Evolutionary conservation across 164 flowering plant species (phyloP), one percentile per base, ranked within the genome.

Genomic region (Hamamelis virginiana): DNA sequence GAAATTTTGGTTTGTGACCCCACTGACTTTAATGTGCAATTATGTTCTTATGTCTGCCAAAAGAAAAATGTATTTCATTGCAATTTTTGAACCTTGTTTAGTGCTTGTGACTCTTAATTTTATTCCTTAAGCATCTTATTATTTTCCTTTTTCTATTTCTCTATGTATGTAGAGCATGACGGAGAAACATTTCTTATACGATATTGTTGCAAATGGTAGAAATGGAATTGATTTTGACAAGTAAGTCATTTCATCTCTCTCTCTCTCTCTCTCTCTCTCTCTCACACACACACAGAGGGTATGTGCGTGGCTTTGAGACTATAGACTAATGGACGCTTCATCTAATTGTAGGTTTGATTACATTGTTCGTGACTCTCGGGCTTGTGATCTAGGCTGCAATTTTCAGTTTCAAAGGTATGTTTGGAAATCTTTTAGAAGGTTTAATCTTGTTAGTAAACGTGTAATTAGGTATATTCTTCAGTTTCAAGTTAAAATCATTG

Each of bases 161-260:
- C 8, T 38, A 46, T 0, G 48, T 59, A 50, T 75, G 66, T 69
- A 87, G 86, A 60, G 77, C 63, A 38, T 73, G 23, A 78, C 66
- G 63, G 91, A 86, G 79, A 89, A 89, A 77, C 77, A 55, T 8
- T 89, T 87, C 79, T 78, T 89, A 65, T 89, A 89, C 78, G 94
- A 89, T 68, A 87, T 89, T 77, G 94, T 89, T 74, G 91, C 94
- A 58, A 89, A 89, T 82, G 91, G 91, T 75, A 83, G 88, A 59
- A 89, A 77, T 79, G 89, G 90, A 63, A 81, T 86, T 62, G 94
- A 87, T 76, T 91, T 89, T 68, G 94, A 89, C 86, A 87, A 87
- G 94, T 89, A 70, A 77, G 88, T 33, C 6, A 6, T 2, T 33
- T 33, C 2, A 33, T 33, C 41, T 75, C 23, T 28, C 67, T 72